A percentile compares a stretch with the other conserved stretches of the same genome.
These are phyloP conservation scores for Phytophthora multivora DNA, from an alignment of 352 stramenopile species.

Conservation along the genomic window DNA sequence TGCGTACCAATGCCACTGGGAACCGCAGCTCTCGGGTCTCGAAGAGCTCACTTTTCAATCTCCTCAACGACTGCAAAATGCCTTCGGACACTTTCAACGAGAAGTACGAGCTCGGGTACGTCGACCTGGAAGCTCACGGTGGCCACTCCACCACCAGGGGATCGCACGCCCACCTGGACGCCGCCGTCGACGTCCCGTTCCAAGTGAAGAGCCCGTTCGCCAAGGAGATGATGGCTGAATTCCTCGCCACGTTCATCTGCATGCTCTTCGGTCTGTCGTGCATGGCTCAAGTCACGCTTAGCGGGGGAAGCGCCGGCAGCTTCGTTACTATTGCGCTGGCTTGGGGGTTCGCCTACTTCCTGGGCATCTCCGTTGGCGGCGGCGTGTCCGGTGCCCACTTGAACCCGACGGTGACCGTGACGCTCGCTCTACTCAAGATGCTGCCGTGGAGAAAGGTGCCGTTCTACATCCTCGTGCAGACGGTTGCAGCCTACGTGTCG, in stretches of 20 bases:
- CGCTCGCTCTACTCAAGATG: slow-evolving; percentile 45
- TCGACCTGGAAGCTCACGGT: slow-evolving; percentile 24
- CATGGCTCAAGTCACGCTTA: slow-evolving; percentile 54
- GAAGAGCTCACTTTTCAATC: slow-evolving; percentile 24
- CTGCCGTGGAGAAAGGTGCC: slow-evolving; percentile 53
- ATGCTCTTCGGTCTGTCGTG: slow-evolving; percentile 55
- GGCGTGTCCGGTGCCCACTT: slow-evolving; percentile 57
- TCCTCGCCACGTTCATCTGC: slow-evolving; percentile 59
- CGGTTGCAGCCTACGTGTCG: slow-evolving; percentile 41
- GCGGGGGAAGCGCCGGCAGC: slow-evolving; percentile 40
- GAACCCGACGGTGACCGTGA: slow-evolving; percentile 58
- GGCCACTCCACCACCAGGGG: slow-evolving; percentile 15
- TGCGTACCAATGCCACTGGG: slow-evolving; percentile 20
- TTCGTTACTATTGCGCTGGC: slow-evolving; percentile 58
- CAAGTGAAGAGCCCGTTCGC: slow-evolving; percentile 39
- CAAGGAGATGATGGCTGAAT: slow-evolving; percentile 60
- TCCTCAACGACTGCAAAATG: slow-evolving; percentile 20
- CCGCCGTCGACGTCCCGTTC: slow-evolving; percentile 2
- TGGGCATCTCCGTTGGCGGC: slow-evolving; percentile 49
- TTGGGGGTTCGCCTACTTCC: slow-evolving; percentile 63
- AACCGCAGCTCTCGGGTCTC: neutral
- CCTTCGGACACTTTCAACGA: slow-evolving; percentile 12
- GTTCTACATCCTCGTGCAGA: slow-evolving; percentile 48
- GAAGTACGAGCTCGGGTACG: slow-evolving; percentile 24
- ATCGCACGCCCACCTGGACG: slow-evolving; percentile 9